phyloP scores from a whole-genome alignment of 331 rosid species.

The Dryas integrifolia region DNA sequence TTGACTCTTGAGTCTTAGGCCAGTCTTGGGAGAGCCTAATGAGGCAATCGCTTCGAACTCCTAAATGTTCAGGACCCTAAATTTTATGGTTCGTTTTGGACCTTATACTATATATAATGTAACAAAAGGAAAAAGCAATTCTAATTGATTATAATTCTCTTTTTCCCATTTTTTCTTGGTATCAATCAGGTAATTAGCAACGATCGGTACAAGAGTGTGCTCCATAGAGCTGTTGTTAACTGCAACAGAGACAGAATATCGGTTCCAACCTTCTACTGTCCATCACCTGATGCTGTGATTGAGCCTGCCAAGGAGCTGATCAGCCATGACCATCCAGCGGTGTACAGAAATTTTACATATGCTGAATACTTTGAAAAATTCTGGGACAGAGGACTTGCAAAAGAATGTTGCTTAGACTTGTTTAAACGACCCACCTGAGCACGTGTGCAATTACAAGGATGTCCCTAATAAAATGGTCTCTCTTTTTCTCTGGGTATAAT shows the following conservation, averaged over 20 bases:
- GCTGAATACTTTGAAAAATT: constrained; percentile 37
- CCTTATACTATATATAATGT: no score
- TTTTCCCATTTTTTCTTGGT: neutral
- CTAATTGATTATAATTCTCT: neutral
- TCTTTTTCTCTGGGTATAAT: no score
- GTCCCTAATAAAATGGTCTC: neutral
- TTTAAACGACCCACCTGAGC: constrained; percentile 26
- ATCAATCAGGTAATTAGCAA: constrained; percentile 45
- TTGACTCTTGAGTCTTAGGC: no score
- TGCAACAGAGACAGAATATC: constrained; percentile 38
- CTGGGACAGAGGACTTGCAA: constrained; percentile 45
- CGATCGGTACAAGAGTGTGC: constrained; percentile 44
- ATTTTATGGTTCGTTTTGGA: no score
- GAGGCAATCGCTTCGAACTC: no score
- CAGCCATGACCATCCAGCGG: constrained; percentile 12
- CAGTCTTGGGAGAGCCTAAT: no score
- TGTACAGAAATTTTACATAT: constrained; percentile 33
- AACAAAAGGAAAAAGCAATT: neutral
- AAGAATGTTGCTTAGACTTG: constrained; percentile 42
- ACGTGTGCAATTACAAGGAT: neutral
- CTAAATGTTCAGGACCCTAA: no score
- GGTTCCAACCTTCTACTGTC: constrained; percentile 52
- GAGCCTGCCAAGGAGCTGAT: constrained; percentile 37
- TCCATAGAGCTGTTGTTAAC: constrained; percentile 51
- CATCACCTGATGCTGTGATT: constrained; percentile 41